These are phyloP conservation scores for Aspergillus puulaauensis DNA, from an alignment of 2,329 filamentous ascomycete genomes.

Conservation along the genomic window DNA sequence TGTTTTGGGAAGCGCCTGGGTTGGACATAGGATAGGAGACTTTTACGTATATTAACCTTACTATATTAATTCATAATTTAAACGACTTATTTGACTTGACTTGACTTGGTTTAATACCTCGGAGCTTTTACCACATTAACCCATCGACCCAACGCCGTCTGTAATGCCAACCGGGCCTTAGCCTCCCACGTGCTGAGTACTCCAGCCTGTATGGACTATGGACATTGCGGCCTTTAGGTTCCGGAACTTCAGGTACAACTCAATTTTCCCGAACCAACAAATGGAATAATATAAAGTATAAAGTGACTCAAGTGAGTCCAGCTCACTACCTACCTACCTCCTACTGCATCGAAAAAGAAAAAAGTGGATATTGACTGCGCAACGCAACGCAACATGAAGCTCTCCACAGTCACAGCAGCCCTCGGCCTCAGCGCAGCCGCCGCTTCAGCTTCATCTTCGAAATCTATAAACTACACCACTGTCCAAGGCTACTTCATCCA, in stretches of 20 bases:
- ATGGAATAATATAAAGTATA: background rate
- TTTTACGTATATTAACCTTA: conserved; percentile 24
- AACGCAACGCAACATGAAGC: conserved; percentile 24
- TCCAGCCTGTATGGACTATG: background rate
- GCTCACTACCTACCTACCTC: too few species aligned
- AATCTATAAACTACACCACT: conserved; percentile 36
- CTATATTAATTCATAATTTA: conserved; percentile 14
- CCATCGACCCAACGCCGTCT: background rate
- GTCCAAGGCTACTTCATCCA: conserved; percentile 52
- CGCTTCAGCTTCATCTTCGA: conserved; percentile 46
- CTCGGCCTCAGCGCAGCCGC: conserved; percentile 74
- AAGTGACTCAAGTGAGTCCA: background rate
- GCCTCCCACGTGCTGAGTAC: background rate
- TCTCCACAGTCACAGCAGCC: conserved; percentile 70
- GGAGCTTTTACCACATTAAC: background rate
- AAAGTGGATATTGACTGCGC: background rate
- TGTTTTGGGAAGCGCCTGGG: conserved; percentile 24
- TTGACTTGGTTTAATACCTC: conserved; percentile 2
- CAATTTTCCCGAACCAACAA: background rate
- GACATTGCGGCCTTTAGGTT: too few species aligned
- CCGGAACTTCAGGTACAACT: background rate
- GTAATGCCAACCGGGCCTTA: background rate
- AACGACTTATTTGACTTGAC: conserved; percentile 12
- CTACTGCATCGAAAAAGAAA: background rate
- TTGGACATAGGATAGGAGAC: conserved; percentile 22